These are phyloP conservation scores for Myxozyma vanderwaltii DNA, from an alignment of 805 yeast genomes.

Conservation along the genomic window DNA sequence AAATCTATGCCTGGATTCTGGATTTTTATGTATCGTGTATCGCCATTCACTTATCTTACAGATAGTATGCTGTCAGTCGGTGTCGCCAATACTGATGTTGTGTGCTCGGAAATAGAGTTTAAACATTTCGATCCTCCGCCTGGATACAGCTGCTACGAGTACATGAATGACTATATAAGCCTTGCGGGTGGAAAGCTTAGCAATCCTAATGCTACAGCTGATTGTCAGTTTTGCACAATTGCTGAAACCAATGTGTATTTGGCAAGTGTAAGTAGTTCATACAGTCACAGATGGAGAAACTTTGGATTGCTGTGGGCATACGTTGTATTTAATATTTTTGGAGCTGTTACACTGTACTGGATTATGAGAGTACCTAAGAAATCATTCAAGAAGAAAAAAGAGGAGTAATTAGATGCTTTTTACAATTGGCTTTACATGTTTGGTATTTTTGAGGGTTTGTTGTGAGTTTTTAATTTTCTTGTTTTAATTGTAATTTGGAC, in stretches of 20 bases:
- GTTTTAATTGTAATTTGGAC: not conserved
- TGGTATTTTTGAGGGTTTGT: not conserved
- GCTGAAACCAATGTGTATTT: slow-evolving; percentile 29
- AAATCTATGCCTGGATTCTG: slow-evolving; percentile 75
- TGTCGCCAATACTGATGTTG: slow-evolving; percentile 49
- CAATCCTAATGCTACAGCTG: slow-evolving; percentile 37
- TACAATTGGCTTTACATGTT: not conserved
- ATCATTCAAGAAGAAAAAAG: slow-evolving; percentile 15
- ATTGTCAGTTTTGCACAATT: slow-evolving; percentile 28
- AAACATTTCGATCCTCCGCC: slow-evolving; percentile 54
- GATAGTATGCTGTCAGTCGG: slow-evolving; percentile 51
- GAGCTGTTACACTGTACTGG: slow-evolving; percentile 46
- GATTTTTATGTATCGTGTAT: slow-evolving; percentile 77
- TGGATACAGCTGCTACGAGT: slow-evolving; percentile 60
- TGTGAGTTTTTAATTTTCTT: not conserved
- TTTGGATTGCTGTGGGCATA: slow-evolving; percentile 56
- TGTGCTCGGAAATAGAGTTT: slow-evolving; percentile 54
- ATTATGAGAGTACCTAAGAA: slow-evolving; percentile 28
- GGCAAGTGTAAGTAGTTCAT: slow-evolving; percentile 44
- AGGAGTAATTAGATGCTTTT: not conserved
- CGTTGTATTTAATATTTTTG: slow-evolving; percentile 46
- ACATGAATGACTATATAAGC: slow-evolving; percentile 49
- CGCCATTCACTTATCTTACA: slow-evolving; percentile 71
- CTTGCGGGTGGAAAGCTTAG: slow-evolving; percentile 39
- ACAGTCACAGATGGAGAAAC: slow-evolving; percentile 65